phyloP scores from a whole-genome alignment of 1,139 yeast genomes.

The Wickerhamomyces sp. region DNA sequence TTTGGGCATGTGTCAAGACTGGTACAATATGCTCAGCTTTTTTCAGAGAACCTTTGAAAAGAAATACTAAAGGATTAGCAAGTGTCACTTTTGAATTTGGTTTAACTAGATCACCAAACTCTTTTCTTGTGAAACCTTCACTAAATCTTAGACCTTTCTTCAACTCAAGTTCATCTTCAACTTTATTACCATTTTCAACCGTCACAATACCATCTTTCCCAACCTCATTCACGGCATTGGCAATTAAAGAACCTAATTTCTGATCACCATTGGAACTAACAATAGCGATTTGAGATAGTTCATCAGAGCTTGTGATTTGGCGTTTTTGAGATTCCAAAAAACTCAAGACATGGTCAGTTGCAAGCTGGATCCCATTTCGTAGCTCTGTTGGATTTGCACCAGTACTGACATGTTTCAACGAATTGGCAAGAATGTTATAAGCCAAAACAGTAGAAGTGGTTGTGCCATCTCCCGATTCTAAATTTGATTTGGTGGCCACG shows the following conservation, averaged over 20 bases:
- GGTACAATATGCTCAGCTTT: conserved; percentile 23
- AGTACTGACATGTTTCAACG: conserved; percentile 20
- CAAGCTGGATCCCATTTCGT: conserved; percentile 21
- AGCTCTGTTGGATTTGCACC: conserved; percentile 23
- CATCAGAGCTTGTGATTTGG: conserved; percentile 16
- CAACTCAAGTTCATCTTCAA: conserved; percentile 19
- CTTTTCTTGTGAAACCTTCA: conserved; percentile 21
- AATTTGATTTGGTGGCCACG: conserved; percentile 19
- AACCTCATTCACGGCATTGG: conserved; percentile 23
- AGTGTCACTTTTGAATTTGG: conserved; percentile 20
- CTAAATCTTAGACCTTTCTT: conserved; percentile 23
- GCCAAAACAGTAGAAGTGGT: conserved; percentile 25
- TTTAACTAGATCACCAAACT: conserved; percentile 20
- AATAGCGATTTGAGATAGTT: conserved; percentile 22
- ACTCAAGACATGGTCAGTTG: conserved; percentile 14
- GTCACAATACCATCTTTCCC: conserved; percentile 25
- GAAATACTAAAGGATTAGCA: conserved; percentile 19
- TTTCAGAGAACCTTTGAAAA: conserved; percentile 20
- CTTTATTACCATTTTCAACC: conserved; percentile 21
- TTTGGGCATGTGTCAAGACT: conserved; percentile 20
- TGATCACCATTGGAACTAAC: conserved; percentile 23
- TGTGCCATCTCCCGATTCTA: conserved; percentile 26
- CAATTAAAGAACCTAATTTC: conserved; percentile 18
- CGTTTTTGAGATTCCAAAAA: conserved; percentile 17
- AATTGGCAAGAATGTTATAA: conserved; percentile 17